Conservation (phyloP, 257 asterid species). For the Schizonepeta tenuifolia region DNA sequence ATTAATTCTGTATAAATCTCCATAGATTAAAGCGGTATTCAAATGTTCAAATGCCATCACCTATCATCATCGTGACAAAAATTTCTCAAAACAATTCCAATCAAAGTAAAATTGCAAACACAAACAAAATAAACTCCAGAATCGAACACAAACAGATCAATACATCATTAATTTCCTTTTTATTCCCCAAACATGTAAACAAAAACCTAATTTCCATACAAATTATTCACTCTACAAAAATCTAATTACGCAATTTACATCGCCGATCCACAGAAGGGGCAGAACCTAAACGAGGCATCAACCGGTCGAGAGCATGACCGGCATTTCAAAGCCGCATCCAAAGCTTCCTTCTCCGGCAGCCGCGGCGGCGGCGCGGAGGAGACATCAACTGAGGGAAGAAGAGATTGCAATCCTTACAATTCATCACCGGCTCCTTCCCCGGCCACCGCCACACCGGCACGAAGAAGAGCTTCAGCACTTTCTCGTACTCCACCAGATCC, state of each 20-base stretch:
- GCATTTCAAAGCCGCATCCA: slow-evolving; percentile 44
- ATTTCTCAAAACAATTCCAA: not conserved
- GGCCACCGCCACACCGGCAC: slow-evolving; percentile 90
- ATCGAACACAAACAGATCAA: not conserved
- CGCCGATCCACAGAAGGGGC: slow-evolving; percentile 75
- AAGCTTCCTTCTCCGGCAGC: slow-evolving; percentile 22
- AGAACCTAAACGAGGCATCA: slow-evolving; percentile 59
- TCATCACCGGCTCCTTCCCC: slow-evolving; percentile 67
- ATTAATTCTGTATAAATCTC: too few relatives aligned
- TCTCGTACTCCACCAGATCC: slow-evolving; percentile 83
- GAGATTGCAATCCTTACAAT: slow-evolving; percentile 63
- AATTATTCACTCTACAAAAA: not conserved
- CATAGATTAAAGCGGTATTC: too few relatives aligned
- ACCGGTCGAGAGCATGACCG: slow-evolving; percentile 58
- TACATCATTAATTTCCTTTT: not conserved
- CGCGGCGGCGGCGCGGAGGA: slow-evolving; percentile 48
- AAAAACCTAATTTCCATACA: not conserved
- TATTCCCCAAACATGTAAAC: not conserved
- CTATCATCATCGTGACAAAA: too few relatives aligned
- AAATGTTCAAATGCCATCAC: too few relatives aligned
- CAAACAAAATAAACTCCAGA: not conserved
- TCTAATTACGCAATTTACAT: slow-evolving; percentile 31
- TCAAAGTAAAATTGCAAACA: not conserved
- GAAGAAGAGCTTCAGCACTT: slow-evolving; percentile 75
- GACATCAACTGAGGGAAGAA: slow-evolving; percentile 60